A percentile compares a stretch with the other conserved stretches of the same genome.
Conservation (phyloP, 768 basidiomycete genomes). For the Leccinum sublutescens region DNA sequence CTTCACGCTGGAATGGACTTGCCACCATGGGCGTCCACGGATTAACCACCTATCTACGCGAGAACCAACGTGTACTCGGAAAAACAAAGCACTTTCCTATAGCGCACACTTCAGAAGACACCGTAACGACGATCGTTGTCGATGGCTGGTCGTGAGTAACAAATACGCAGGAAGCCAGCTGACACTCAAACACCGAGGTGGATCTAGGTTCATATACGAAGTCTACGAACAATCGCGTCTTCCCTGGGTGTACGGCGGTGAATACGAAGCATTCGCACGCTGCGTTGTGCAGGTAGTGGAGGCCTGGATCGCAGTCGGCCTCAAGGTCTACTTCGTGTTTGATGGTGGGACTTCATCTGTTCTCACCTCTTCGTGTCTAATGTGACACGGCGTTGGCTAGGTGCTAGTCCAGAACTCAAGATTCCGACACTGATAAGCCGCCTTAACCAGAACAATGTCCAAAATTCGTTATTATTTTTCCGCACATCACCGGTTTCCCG, state of each 20-base stretch:
- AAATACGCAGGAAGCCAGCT: conserved; percentile 1
- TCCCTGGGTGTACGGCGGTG: conserved; percentile 87
- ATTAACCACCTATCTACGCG: conserved; percentile 49
- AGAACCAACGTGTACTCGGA: conserved; percentile 41
- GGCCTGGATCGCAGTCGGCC: conserved; percentile 67
- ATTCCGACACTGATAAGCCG: conserved; percentile 65
- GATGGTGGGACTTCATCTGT: conserved; percentile 55
- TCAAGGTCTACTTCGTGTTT: conserved; percentile 73
- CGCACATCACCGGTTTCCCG: conserved; percentile 71
- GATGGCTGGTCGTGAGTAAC: conserved; percentile 85
- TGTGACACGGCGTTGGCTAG: conserved; percentile 35
- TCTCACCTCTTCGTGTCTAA: conserved; percentile 10
- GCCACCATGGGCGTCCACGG: conserved; percentile 52
- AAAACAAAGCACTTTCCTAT: conserved; percentile 34
- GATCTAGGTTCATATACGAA: conserved; percentile 70
- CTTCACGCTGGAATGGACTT: conserved; percentile 12
- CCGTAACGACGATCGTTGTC: conserved; percentile 55
- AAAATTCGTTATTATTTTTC: conserved; percentile 72
- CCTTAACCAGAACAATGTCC: conserved; percentile 53
- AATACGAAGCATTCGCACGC: conserved; percentile 58
- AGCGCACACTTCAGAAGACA: conserved; percentile 2
- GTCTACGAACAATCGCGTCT: conserved; percentile 57
- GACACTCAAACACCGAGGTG: conserved; percentile 7
- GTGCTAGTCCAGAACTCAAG: conserved; percentile 69
- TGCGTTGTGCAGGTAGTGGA: conserved; percentile 50